Percentiles rank a stretch among this genome's conserved stretches.
Conservation (phyloP, 441 rosid species). For the Adansonia rubrostipa region DNA sequence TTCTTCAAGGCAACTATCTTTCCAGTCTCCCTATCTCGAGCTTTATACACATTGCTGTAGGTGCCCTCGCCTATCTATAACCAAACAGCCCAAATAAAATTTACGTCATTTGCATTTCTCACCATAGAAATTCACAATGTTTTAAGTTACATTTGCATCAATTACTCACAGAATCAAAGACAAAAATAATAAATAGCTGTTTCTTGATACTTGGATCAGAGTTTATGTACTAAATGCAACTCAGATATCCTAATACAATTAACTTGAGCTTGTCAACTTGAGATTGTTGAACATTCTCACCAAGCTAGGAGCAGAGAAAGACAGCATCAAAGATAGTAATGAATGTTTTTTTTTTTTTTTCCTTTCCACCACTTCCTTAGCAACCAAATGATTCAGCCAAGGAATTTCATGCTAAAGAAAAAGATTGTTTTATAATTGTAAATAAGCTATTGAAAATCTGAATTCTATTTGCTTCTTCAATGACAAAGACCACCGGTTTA, state of each 20-base stretch:
- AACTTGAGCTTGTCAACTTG: neutral
- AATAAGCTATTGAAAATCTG: neutral
- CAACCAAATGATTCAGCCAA: neutral
- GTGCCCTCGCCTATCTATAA: conserved; percentile 77
- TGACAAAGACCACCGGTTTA: neutral
- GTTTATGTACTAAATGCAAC: neutral
- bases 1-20: conserved; percentile 80
- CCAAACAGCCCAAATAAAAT: conserved; percentile 25
- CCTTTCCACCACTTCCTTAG: neutral
- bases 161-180: neutral
- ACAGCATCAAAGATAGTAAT: neutral
- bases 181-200: neutral
- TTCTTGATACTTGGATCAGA: neutral
- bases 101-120: conserved; percentile 15
- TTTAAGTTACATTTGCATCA: neutral
- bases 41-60: conserved; percentile 81
- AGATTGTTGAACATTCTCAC: conserved; percentile 2
- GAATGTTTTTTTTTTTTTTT: neutral
- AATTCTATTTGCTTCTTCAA: neutral
- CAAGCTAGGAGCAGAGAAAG: conserved; percentile 3
- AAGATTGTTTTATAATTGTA: neutral
- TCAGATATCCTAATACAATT: conserved; percentile 8
- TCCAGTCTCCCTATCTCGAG: conserved; percentile 63
- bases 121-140: neutral
- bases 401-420: neutral